Conservation (phyloP, 2,329 filamentous ascomycete genomes). For the Madurella fahalii region DNA sequence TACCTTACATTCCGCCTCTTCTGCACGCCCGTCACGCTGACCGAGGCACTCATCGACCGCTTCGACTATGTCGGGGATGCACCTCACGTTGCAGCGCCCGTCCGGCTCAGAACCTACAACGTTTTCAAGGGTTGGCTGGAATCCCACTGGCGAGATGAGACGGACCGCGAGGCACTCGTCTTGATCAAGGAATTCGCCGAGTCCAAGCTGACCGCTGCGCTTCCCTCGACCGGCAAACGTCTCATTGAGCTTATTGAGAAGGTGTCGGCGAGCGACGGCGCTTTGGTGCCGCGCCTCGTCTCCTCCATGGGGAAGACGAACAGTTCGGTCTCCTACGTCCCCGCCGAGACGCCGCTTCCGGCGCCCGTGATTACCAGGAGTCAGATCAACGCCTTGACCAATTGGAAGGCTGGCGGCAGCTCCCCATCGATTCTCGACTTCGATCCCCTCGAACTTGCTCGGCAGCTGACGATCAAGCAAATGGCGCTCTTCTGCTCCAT, state of each 20-base stretch:
- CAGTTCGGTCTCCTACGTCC: conserved; percentile 66
- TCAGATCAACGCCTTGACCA: conserved; percentile 66
- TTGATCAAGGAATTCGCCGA: conserved; percentile 78
- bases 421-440: conserved; percentile 80
- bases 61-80: conserved; percentile 88
- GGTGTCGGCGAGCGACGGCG: conserved; percentile 65
- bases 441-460: conserved; percentile 82
- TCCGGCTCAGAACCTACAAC: conserved; percentile 89
- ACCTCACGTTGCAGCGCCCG: conserved; percentile 68
- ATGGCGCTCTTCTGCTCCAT: conserved; percentile 90
- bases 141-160: conserved; percentile 84
- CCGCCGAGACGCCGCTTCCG: conserved; percentile 69
- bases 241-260: conserved; percentile 75
- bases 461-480: conserved; percentile 89
- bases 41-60: conserved; percentile 78
- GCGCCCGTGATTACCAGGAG: conserved; percentile 67
- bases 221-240: conserved; percentile 77
- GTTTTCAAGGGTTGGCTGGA: conserved; percentile 97
- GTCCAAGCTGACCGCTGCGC: conserved; percentile 59
- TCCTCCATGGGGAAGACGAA: conserved; percentile 87
- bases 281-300: conserved; percentile 75
- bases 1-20: conserved; percentile 96
- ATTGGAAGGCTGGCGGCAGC: conserved; percentile 69
- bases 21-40: conserved; percentile 73
- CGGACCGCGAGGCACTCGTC: conserved; percentile 70